Conservation (phyloP, 495 filamentous ascomycete genomes). For the Penicillium odoratum region DNA sequence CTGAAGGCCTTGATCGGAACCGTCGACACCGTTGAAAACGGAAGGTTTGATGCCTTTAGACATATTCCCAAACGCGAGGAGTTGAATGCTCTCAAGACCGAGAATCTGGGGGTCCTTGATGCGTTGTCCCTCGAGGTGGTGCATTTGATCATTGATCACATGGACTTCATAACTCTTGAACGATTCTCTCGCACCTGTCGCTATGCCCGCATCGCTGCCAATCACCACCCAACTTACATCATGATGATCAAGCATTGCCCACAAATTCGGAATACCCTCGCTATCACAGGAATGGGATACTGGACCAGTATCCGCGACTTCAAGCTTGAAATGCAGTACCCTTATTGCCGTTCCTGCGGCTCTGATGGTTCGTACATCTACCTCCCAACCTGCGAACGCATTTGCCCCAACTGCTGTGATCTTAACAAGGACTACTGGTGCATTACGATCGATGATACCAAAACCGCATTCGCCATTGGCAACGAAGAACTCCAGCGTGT, state of each 20-base stretch:
- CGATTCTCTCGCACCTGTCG: conserved; percentile 1
- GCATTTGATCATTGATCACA: background rate
- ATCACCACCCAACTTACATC: background rate
- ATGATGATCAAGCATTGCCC: background rate
- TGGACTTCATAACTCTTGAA: background rate
- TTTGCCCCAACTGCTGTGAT: conserved; percentile 7
- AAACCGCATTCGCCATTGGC: background rate
- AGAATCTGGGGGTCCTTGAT: background rate
- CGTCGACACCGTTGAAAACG: background rate
- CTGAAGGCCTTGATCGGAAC: background rate
- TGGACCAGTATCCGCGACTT: background rate
- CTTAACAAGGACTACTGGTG: conserved; percentile 10
- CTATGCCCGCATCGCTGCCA: background rate
- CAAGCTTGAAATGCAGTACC: conserved; percentile 1
- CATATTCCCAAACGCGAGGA: background rate
- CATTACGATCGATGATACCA: background rate
- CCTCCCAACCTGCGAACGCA: conserved; percentile 9
- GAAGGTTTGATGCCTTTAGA: background rate
- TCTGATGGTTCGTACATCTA: background rate
- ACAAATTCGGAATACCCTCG: background rate
- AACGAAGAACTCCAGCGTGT: background rate
- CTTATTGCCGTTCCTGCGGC: conserved; percentile 6
- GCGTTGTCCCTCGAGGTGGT: conserved; percentile 1
- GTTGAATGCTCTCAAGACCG: background rate
- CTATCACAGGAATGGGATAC: background rate